Evolutionary conservation across 805 yeast genomes (phyloP).

Genomic region (Dipodascus albidus): DNA sequence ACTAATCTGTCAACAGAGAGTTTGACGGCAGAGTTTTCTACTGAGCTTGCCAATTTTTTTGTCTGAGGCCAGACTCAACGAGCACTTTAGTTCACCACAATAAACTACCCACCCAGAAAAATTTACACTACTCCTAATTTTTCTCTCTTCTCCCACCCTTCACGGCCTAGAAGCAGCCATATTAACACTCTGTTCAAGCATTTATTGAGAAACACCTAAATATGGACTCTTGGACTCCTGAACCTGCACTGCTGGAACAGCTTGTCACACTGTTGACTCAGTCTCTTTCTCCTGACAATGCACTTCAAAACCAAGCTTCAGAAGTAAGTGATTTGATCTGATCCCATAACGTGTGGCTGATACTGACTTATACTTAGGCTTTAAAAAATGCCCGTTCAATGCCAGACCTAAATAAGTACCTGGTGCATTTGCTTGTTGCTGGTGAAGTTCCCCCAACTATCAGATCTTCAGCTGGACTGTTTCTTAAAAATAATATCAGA

Average conservation of each 20-base stretch:
- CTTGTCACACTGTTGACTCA: slow-evolving; percentile 55
- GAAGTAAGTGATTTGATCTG: slow-evolving; percentile 22
- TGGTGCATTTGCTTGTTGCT: slow-evolving; percentile 58
- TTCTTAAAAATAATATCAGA: slow-evolving; percentile 63
- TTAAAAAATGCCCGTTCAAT: slow-evolving; percentile 56
- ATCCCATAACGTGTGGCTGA: background rate
- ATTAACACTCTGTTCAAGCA: background rate
- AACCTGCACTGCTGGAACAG: slow-evolving; percentile 48
- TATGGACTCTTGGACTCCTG: slow-evolving; percentile 48
- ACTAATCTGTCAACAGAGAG: no score
- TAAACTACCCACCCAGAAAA: background rate
- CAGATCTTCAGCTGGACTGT: slow-evolving; percentile 82
- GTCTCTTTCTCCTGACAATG: slow-evolving; percentile 50
- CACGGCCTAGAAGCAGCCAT: background rate
- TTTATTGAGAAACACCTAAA: no score
- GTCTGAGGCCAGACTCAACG: background rate
- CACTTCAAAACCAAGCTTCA: slow-evolving; percentile 54
- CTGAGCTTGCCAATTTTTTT: background rate
- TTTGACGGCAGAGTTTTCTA: no score
- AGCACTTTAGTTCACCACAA: background rate
- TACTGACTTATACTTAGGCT: slow-evolving; percentile 28
- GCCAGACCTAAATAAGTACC: slow-evolving; percentile 73
- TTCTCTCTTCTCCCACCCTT: background rate
- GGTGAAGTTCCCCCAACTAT: slow-evolving; percentile 38
- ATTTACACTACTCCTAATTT: background rate